Evolutionary conservation across 164 flowering plant species (phyloP), one percentile per base, ranked within the genome.

Genomic region (Kalanchoe fedtschenkoi): DNA sequence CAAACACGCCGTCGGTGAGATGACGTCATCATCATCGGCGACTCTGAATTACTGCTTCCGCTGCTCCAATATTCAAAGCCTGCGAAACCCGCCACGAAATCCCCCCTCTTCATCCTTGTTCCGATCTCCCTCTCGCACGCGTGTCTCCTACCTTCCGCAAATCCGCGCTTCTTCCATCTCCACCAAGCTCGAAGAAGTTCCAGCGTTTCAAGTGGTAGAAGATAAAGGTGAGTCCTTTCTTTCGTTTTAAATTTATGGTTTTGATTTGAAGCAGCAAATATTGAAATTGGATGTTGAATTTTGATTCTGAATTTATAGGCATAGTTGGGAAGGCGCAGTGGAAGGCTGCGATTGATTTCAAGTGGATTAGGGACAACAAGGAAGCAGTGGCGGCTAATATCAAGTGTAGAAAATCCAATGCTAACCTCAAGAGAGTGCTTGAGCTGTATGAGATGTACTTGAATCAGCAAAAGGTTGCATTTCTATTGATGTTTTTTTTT

Each of bases 331-430:
- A 80, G 66, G 78, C 79, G 61, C 88, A 84, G 61, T 92, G 98
- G 98, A 86, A 75, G 66, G 98, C 98, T 8, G 74, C 93, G 0
- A 83, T 92, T 17, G 93, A 92, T 71, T 92, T 87, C 78, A 89
- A 87, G 74, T 87, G 96, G 95, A 89, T 89, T 69, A 78, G 87
- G 56, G 96, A 92, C 33, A 89, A 89, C 66, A 86, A 77, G 64
- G 91, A 77, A 9, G 80, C 73, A 7, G 88, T 89, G 22, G 89
- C 84, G 14, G 72, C 39, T 2, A 92, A 92, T 58, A 83, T 92
- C n/a, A 78, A 63, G 83, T 81, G 77, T 44, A 69, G 98, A 42
- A 89, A 83, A 15, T 83, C 96, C 21, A 74, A 34, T 71, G 95
- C 88, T 28, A 73, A 92, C 76, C 76, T 89, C 81, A 86, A 84